These are phyloP conservation scores for Rosa persica DNA, from an alignment of 306 rosid species.

Conservation along the genomic window DNA sequence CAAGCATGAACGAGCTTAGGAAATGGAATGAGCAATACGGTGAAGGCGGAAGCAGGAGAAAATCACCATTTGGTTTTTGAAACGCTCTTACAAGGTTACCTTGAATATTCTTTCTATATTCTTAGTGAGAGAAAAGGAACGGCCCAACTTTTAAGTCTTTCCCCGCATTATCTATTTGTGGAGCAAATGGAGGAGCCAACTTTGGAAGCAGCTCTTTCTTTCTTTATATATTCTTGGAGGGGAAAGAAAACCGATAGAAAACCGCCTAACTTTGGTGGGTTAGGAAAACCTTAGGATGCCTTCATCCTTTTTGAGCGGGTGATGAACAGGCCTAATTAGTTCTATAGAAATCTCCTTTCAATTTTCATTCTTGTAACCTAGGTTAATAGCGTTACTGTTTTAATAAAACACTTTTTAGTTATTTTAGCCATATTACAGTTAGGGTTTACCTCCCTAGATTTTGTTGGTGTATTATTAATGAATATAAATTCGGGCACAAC, in stretches of 20 bases:
- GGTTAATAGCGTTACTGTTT: no score
- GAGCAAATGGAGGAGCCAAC: background rate
- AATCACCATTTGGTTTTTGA: constrained; percentile 88
- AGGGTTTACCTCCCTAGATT: background rate
- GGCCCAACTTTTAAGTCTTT: background rate
- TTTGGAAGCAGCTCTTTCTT: background rate
- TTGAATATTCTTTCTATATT: background rate
- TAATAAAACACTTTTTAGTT: background rate
- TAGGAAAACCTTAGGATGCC: background rate
- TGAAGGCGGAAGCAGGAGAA: constrained; percentile 89
- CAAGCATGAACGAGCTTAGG: constrained; percentile 90
- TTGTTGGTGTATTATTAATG: background rate
- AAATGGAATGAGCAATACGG: constrained; percentile 99
- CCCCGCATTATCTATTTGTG: background rate
- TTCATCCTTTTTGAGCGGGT: constrained; percentile 20
- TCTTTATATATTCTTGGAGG: background rate
- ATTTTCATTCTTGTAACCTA: constrained; percentile 10
- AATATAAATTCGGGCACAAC: background rate
- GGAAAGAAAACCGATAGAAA: background rate
- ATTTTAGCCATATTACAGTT: background rate
- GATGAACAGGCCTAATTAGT: constrained; percentile 3
- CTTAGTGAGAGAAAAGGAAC: background rate
- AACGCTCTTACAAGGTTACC: constrained; percentile 7
- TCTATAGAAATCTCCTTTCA: background rate
- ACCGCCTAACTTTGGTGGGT: background rate